Conservation (phyloP, 228 moss, liverwort and hornwort species). For the Sphagnum magellanicum region DNA sequence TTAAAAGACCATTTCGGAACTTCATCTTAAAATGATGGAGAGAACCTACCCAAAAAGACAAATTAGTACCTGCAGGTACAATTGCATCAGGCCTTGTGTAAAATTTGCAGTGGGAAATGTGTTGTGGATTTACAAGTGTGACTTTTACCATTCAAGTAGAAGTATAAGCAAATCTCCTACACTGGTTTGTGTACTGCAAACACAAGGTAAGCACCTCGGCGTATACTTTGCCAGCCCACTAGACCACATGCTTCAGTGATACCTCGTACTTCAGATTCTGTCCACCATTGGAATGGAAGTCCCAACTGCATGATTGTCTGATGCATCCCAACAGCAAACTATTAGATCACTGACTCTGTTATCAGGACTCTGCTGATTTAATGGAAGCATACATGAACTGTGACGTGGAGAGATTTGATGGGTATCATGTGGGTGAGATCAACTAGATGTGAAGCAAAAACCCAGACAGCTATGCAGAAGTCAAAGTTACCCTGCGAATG, state of each 20-base stretch:
- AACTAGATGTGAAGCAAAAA: background rate
- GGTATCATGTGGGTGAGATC: background rate
- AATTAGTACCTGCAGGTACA: too few species aligned
- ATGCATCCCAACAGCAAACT: too few species aligned
- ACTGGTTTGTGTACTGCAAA: constrained; percentile 18
- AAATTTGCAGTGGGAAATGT: too few species aligned
- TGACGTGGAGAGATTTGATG: background rate
- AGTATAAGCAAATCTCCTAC: background rate
- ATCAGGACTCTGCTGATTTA: background rate
- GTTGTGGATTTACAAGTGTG: too few species aligned
- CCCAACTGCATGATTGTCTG: constrained; percentile 2
- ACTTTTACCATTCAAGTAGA: too few species aligned
- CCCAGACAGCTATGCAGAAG: background rate
- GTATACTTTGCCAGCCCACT: constrained; percentile 11
- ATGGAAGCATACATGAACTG: background rate
- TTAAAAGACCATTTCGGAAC: too few species aligned
- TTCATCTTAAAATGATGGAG: too few species aligned
- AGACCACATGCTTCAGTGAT: constrained; percentile 17
- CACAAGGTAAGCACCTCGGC: constrained; percentile 13
- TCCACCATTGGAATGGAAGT: constrained; percentile 15
- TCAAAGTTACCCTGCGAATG: constrained; percentile 7
- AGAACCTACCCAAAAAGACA: too few species aligned
- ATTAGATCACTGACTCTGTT: too few species aligned
- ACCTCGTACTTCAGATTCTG: constrained; percentile 19
- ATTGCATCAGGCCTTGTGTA: too few species aligned